Percentiles rank a stretch among this genome's conserved stretches.
phyloP scores from a whole-genome alignment of 2,329 filamentous ascomycete genomes.

The Camillea tinctor region DNA sequence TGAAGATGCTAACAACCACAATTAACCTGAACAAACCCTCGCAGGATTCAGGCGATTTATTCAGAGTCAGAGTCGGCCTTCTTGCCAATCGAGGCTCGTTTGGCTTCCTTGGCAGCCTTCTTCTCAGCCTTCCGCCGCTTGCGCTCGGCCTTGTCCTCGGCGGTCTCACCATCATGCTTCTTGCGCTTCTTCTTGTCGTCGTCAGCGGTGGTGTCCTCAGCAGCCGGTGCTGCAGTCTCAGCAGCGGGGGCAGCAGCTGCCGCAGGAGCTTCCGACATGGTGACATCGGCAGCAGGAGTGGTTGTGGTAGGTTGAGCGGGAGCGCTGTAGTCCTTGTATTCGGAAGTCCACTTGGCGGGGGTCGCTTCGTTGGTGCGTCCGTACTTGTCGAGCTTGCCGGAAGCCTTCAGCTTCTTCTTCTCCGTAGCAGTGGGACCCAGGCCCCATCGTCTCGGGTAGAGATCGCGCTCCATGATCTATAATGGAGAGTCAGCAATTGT shows the following conservation, averaged over 20 bases:
- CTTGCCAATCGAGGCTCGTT: conserved; percentile 52
- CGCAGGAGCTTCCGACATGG: conserved; percentile 42
- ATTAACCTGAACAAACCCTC: conserved; percentile 15
- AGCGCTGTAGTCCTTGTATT: conserved; percentile 87
- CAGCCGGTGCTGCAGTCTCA: conserved; percentile 35
- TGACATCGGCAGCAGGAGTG: conserved; percentile 44
- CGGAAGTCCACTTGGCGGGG: conserved; percentile 85
- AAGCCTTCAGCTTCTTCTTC: conserved; percentile 99
- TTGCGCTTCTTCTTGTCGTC: conserved; percentile 77
- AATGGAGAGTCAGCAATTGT: not conserved
- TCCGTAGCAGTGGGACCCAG: conserved; percentile 88
- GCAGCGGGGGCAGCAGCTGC: conserved; percentile 33
- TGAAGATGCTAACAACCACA: conserved; percentile 27
- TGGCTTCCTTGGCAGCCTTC: conserved; percentile 56
- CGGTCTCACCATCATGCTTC: conserved; percentile 74
- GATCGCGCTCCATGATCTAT: conserved; percentile 93
- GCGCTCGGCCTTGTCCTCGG: conserved; percentile 64
- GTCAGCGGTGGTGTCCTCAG: conserved; percentile 45
- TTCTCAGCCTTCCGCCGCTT: conserved; percentile 61
- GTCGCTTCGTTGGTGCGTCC: conserved; percentile 90
- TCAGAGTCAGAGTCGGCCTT: conserved; percentile 55
- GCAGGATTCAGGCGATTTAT: conserved; percentile 25
- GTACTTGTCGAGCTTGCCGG: conserved; percentile 97
- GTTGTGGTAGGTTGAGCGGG: conserved; percentile 45
- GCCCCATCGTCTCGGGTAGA: conserved; percentile 96